Conservation (phyloP, 2,329 filamentous ascomycete species). For the Thelonectria rubi region DNA sequence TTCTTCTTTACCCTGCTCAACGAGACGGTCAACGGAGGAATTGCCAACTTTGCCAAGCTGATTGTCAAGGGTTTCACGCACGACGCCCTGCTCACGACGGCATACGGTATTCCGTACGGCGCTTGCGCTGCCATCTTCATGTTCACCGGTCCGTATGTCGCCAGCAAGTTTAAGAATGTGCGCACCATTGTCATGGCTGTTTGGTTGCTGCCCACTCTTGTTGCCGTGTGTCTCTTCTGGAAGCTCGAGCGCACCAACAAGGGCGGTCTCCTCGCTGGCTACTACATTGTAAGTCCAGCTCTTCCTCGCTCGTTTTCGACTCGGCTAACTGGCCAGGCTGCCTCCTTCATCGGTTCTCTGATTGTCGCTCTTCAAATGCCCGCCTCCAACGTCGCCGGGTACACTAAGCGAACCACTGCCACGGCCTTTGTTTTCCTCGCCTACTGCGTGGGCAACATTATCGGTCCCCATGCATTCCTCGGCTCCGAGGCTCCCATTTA, state of each 20-base stretch:
- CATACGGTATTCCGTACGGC: constrained; percentile 63
- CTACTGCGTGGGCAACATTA: constrained; percentile 49
- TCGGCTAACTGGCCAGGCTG: constrained; percentile 33
- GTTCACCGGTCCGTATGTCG: constrained; percentile 60
- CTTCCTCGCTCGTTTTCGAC: rapidly evolving
- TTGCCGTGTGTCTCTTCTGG: constrained; percentile 61
- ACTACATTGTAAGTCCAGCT: constrained; percentile 54
- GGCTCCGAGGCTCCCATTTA: constrained; percentile 58
- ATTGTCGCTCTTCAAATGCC: constrained; percentile 53
- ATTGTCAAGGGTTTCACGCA: constrained; percentile 60
- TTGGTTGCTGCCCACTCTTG: constrained; percentile 61
- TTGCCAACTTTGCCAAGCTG: constrained; percentile 64
- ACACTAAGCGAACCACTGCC: constrained; percentile 57
- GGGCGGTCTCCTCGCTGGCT: constrained; percentile 59
- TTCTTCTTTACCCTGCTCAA: constrained; percentile 64
- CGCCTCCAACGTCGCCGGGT: constrained; percentile 58
- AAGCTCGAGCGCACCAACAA: constrained; percentile 53
- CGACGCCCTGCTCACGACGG: constrained; percentile 52
- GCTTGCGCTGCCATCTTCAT: constrained; percentile 64
- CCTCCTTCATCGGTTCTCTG: constrained; percentile 61
- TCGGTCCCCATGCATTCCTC: constrained; percentile 51
- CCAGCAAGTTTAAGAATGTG: constrained; percentile 59
- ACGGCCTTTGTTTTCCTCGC: constrained; percentile 59
- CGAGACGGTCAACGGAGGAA: constrained; percentile 63
- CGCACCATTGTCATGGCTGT: constrained; percentile 62